A percentile compares a stretch with the other conserved stretches of the same genome.
These are phyloP conservation scores for Dendrocalamus sinicus DNA, from an alignment of 176 grass and related monocot species.

Conservation along the genomic window DNA sequence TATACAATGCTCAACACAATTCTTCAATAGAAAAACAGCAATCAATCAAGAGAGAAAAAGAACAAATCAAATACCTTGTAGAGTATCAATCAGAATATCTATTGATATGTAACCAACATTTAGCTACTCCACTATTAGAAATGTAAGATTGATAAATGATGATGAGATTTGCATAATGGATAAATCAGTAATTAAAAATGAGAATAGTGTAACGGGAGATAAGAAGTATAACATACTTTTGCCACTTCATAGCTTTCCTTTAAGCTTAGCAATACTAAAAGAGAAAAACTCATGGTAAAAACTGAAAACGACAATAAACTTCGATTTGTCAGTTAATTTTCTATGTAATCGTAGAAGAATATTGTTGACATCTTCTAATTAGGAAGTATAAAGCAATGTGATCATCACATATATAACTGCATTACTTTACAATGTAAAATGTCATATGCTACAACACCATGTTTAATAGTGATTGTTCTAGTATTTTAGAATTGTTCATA, in stretches of 20 bases:
- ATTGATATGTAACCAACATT: conserved; percentile 88
- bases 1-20: conserved; percentile 13
- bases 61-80: conserved; percentile 77
- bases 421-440: neutral
- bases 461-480: conserved; percentile 8
- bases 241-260: conserved; percentile 75
- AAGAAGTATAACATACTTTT: conserved; percentile 53
- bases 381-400: conserved; percentile 5
- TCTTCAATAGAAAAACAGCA: conserved; percentile 28
- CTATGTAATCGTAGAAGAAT: neutral
- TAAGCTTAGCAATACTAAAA: conserved; percentile 70
- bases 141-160: conserved; percentile 20
- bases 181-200: conserved; percentile 15
- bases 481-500: neutral
- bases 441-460: neutral
- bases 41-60: conserved; percentile 7
- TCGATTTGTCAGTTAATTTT: neutral
- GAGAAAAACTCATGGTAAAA: conserved; percentile 29
- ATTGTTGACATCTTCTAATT: neutral
- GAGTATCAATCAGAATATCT: conserved; percentile 72
- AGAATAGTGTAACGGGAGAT: neutral
- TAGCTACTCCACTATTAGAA: conserved; percentile 62
- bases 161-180: conserved; percentile 2
- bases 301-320: neutral
- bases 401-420: neutral